A percentile compares a stretch with the other conserved stretches of the same genome.
phyloP scores from a whole-genome alignment of 2,329 filamentous ascomycete species.

The Sporothrix globosa region DNA sequence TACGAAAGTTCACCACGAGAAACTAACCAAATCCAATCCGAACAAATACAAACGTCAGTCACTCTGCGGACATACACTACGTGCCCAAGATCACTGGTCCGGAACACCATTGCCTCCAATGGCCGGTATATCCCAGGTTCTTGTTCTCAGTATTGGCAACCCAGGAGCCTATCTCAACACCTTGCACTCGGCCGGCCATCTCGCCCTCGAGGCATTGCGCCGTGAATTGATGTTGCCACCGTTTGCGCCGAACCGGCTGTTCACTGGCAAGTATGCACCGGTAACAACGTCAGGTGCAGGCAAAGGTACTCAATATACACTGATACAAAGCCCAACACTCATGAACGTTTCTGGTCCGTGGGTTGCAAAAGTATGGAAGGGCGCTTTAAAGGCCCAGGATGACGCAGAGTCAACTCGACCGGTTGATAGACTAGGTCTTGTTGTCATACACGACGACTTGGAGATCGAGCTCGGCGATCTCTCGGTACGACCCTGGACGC shows the following conservation, averaged over 20 bases:
- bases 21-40: neutral
- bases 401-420: constrained; percentile 36
- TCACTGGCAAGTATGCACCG: constrained; percentile 56
- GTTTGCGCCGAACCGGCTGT: constrained; percentile 50
- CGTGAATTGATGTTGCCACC: constrained; percentile 54
- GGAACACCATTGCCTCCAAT: constrained; percentile 15
- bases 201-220: constrained; percentile 66
- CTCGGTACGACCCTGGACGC: constrained; percentile 63
- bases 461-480: constrained; percentile 72
- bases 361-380: constrained; percentile 64
- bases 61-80: neutral
- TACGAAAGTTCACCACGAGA: neutral
- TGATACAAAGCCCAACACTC: constrained; percentile 72
- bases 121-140: constrained; percentile 54
- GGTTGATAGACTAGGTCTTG: constrained; percentile 49
- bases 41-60: constrained; percentile 8
- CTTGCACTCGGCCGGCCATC: constrained; percentile 86
- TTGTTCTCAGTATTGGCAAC: constrained; percentile 88
- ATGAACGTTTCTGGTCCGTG: constrained; percentile 87
- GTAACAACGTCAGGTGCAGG: constrained; percentile 45
- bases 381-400: constrained; percentile 48
- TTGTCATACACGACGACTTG: constrained; percentile 88
- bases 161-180: constrained; percentile 74
- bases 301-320: constrained; percentile 57
- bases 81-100: constrained; percentile 8